Evolutionary conservation across 2,329 filamentous ascomycete genomes (phyloP), one percentile per base, ranked within the genome.

Genomic region (Neonectria punicea): DNA sequence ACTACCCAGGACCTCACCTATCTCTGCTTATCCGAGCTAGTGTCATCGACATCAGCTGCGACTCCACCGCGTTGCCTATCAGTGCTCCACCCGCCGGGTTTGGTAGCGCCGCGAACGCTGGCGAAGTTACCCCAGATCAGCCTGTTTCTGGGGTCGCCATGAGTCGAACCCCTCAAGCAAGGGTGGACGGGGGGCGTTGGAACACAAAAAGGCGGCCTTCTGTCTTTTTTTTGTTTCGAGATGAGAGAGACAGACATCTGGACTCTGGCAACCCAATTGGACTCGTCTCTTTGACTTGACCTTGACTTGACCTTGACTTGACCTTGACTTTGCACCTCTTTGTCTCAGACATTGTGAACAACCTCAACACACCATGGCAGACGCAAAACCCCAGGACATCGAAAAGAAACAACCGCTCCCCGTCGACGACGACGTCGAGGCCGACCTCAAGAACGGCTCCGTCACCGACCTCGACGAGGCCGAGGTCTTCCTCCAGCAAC

Each of bases 391-490:
- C 20, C 67, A 67, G 32, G 70, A 69, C 13, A 66, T 70, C 22
- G 67, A 74, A 9, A 74, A 74, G 66, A 74, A 74, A 51, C 16
- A 18, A 18, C 25, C 25, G 5, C 57, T 57, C 13, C 59, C 70
- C 22, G 43, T 69, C 32, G 72, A 67, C 4, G 66, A 74, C 22
- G 71, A 73, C 18, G 49, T 67, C 11, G 72, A 74, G 30, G 72
- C 72, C n/a, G 72, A 74, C 41, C 60, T 74, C 47, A 74, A 74
- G 25, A 47, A 43, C 32, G 72, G 72, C 56, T 68, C 39, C 10
- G 47, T 74, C 20, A 61, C 69, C 20, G 68, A 74, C n/a, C 72
- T 74, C 7, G 72, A 74, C n/a, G 72, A 74, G 34, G 72, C 72
- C 44, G 72, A 74, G 11, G 14, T 74, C 10, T 74, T 74, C 13